A percentile compares a stretch with the other conserved stretches of the same genome.
These are phyloP conservation scores for Thermothelomyces thermophilus DNA, from an alignment of 2,329 filamentous ascomycete genomes.

Conservation along the genomic window DNA sequence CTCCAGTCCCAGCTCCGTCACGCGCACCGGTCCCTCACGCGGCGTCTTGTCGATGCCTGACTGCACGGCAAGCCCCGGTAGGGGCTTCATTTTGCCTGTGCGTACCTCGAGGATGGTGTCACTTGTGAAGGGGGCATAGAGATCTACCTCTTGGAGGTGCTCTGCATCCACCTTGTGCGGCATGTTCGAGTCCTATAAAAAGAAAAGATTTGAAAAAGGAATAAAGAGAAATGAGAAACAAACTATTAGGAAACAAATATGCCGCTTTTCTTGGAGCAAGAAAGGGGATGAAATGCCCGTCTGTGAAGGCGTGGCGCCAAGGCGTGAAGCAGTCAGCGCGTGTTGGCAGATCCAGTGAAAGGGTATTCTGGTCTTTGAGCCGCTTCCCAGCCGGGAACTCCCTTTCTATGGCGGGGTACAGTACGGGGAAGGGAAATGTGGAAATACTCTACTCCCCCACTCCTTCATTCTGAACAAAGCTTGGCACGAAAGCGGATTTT, in stretches of 20 bases:
- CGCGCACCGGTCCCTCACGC: slow-evolving; percentile 38
- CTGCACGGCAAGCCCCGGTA: slow-evolving; percentile 44
- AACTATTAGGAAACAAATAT: not conserved
- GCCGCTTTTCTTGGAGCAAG: too few relatives aligned
- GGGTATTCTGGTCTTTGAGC: not conserved
- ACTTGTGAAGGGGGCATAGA: slow-evolving; percentile 37
- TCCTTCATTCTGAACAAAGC: too few relatives aligned
- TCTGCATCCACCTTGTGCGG: not conserved
- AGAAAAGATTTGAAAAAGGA: too few relatives aligned
- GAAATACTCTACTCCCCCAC: too few relatives aligned
- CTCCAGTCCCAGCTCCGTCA: slow-evolving; percentile 45
- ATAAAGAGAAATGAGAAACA: not conserved
- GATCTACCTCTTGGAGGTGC: slow-evolving; percentile 29
- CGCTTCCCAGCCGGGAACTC: too few relatives aligned
- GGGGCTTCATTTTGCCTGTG: slow-evolving; percentile 48
- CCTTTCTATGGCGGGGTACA: not conserved
- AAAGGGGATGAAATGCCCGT: too few relatives aligned
- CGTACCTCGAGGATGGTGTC: slow-evolving; percentile 52
- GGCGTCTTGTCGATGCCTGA: slow-evolving; percentile 52
- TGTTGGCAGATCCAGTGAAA: too few relatives aligned
- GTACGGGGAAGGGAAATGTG: not conserved
- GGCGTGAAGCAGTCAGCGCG: not conserved
- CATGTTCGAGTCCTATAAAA: slow-evolving; percentile 10
- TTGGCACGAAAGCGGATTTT: too few relatives aligned
- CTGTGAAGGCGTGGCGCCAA: too few relatives aligned